These are phyloP conservation scores for Athelia psychrophila DNA, from an alignment of 1,284 basidiomycete genomes.

Conservation along the genomic window DNA sequence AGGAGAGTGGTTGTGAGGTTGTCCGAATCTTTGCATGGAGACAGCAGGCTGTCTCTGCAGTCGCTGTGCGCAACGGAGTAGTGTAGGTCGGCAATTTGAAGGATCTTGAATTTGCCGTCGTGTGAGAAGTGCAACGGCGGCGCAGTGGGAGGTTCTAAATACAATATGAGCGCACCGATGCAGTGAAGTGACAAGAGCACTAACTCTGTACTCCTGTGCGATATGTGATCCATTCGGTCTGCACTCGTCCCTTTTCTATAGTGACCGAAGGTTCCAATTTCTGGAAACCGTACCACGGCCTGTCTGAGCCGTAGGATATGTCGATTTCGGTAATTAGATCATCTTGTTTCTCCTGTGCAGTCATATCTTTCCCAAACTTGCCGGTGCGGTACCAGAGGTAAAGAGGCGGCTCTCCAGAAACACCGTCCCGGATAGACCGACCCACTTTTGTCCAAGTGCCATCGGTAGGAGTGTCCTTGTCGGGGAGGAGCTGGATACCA, in stretches of 20 bases:
- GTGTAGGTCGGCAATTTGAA: slow-evolving; percentile 91
- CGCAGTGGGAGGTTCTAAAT: slow-evolving; percentile 63
- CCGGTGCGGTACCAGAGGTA: slow-evolving; percentile 77
- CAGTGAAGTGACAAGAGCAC: slow-evolving; percentile 35
- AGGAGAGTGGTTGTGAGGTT: slow-evolving; percentile 73
- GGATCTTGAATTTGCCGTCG: slow-evolving; percentile 82
- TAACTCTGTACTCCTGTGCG: slow-evolving; percentile 65
- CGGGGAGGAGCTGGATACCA: slow-evolving; percentile 55
- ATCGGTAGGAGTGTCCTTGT: slow-evolving; percentile 42
- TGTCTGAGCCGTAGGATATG: slow-evolving; percentile 76
- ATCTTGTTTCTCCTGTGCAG: slow-evolving; percentile 48
- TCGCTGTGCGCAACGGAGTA: slow-evolving; percentile 73
- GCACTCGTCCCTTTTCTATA: slow-evolving; percentile 32
- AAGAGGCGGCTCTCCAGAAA: slow-evolving; percentile 47
- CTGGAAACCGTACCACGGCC: slow-evolving; percentile 84
- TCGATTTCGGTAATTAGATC: slow-evolving; percentile 86
- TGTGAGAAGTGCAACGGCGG: slow-evolving; percentile 78
- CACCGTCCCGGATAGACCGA: slow-evolving; percentile 54
- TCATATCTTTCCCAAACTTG: slow-evolving; percentile 59
- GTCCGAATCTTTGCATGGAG: slow-evolving; percentile 64
- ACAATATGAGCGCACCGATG: slow-evolving; percentile 2
- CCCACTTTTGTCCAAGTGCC: slow-evolving; percentile 58
- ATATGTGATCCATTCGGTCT: slow-evolving; percentile 58
- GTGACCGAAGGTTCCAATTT: slow-evolving; percentile 55
- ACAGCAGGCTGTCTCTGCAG: slow-evolving; percentile 64